These are phyloP conservation scores for Simmondsia chinensis DNA, from an alignment of 148 eudicot species.

Conservation along the genomic window DNA sequence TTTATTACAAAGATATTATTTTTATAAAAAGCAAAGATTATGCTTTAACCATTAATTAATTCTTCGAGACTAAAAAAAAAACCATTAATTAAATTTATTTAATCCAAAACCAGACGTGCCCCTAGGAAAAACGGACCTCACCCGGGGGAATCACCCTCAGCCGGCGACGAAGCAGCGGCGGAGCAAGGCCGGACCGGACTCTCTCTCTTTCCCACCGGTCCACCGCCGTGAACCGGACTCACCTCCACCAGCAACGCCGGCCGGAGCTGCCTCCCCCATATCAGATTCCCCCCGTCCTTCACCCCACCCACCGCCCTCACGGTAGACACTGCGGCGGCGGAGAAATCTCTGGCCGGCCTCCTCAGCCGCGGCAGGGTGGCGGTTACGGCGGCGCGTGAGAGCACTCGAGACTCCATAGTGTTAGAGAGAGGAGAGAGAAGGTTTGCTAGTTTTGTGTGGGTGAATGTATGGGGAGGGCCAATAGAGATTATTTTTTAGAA, in stretches of 20 bases:
- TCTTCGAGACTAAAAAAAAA: too few species aligned
- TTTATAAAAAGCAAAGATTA: too few species aligned
- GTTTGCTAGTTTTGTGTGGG: too few species aligned
- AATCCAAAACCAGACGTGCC: too few species aligned
- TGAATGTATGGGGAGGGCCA: too few species aligned
- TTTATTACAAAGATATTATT: too few species aligned
- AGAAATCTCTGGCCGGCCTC: constrained; percentile 18
- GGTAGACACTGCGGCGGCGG: constrained; percentile 10
- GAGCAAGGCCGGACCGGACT: constrained; percentile 43
- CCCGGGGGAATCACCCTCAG: constrained; percentile 75
- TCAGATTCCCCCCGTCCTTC: constrained; percentile 61
- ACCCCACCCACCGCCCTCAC: constrained; percentile 16
- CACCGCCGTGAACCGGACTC: neutral
- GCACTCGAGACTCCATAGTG: constrained; percentile 79
- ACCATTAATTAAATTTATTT: too few species aligned
- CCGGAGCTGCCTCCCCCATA: constrained; percentile 83
- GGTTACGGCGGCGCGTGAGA: constrained; percentile 51
- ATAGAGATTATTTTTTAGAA: too few species aligned
- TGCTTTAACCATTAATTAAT: too few species aligned
- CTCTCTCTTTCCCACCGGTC: constrained; percentile 25
- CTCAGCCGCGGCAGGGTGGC: constrained; percentile 38
- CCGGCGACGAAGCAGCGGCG: constrained; percentile 59
- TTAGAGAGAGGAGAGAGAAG: neutral
- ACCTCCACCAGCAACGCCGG: constrained; percentile 57
- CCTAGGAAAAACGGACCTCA: constrained; percentile 69